Evolutionary conservation across 305 asterid genomes (phyloP).

Genomic region (Fraxinus xanthoxyloides): DNA sequence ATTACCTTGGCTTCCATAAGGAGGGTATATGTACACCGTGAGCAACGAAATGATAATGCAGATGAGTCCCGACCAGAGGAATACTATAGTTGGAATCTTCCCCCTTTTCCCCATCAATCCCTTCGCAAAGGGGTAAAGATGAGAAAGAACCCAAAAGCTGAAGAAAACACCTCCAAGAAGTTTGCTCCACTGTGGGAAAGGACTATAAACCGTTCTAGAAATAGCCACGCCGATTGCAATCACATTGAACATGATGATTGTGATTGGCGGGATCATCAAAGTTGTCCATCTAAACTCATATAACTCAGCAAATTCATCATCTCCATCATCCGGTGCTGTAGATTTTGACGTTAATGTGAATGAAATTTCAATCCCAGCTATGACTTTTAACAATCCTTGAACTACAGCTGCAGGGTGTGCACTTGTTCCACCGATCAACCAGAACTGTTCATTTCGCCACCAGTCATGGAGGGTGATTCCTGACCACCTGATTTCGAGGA

Average conservation of each 20-base stretch:
- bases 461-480: constrained; percentile 88
- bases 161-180: constrained; percentile 81
- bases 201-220: constrained; percentile 70
- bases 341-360: constrained; percentile 84
- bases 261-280: constrained; percentile 80
- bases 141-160: constrained; percentile 94
- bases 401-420: constrained; percentile 90
- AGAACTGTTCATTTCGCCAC: constrained; percentile 96
- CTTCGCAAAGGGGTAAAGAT: constrained; percentile 81
- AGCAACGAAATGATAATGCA: constrained; percentile 74
- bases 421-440: constrained; percentile 93
- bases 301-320: constrained; percentile 74
- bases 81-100: constrained; percentile 81
- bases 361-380: constrained; percentile 79
- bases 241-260: constrained; percentile 70
- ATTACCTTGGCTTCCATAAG: constrained; percentile 43
- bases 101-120: constrained; percentile 84
- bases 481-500: constrained; percentile 80
- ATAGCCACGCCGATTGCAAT: constrained; percentile 68
- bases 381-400: constrained; percentile 77
- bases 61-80: constrained; percentile 76
- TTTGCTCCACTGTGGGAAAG: constrained; percentile 91
- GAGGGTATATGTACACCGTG: constrained; percentile 71
- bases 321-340: constrained; percentile 65
- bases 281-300: constrained; percentile 81